phyloP scores from a whole-genome alignment of 2,329 filamentous ascomycete species.

The Diaporthe citri region DNA sequence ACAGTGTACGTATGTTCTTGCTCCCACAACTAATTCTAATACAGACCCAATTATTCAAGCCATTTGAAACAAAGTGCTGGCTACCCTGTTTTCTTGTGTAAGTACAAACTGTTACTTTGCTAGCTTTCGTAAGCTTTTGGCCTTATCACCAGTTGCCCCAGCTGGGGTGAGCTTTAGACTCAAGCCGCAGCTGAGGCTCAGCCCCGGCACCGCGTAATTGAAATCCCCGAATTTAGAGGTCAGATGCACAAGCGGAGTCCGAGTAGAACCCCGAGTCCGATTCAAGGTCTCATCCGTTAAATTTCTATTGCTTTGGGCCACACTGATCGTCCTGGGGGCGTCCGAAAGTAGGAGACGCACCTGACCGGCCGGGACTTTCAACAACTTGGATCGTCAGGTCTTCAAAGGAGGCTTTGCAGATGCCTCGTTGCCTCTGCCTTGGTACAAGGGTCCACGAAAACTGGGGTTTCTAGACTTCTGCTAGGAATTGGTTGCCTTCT shows the following conservation, averaged over 20 bases:
- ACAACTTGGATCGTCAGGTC: background rate
- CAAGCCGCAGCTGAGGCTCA: background rate
- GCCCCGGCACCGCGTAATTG: background rate
- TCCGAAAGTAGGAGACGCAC: background rate
- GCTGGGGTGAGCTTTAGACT: background rate
- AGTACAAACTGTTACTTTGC: background rate
- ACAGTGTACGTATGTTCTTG: background rate
- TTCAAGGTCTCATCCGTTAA: background rate
- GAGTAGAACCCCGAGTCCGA: background rate
- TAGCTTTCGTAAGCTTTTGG: background rate
- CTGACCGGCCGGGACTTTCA: background rate
- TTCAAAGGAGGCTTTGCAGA: conserved; percentile 1
- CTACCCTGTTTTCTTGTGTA: background rate
- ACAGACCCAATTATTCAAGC: background rate
- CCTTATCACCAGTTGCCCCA: background rate
- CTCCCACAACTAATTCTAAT: no score
- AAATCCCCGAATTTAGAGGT: background rate
- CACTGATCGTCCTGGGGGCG: background rate
- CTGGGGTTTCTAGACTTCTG: background rate
- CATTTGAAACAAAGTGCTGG: background rate
- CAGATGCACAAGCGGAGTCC: background rate
- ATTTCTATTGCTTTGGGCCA: background rate
- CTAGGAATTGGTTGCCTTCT: background rate
- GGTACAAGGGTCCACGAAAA: background rate
- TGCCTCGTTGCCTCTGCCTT: background rate